A percentile compares a stretch with the other conserved stretches of the same genome.
These are phyloP conservation scores for Ophiostoma australiae DNA, from an alignment of 2,329 filamentous ascomycete genomes.

Conservation along the genomic window DNA sequence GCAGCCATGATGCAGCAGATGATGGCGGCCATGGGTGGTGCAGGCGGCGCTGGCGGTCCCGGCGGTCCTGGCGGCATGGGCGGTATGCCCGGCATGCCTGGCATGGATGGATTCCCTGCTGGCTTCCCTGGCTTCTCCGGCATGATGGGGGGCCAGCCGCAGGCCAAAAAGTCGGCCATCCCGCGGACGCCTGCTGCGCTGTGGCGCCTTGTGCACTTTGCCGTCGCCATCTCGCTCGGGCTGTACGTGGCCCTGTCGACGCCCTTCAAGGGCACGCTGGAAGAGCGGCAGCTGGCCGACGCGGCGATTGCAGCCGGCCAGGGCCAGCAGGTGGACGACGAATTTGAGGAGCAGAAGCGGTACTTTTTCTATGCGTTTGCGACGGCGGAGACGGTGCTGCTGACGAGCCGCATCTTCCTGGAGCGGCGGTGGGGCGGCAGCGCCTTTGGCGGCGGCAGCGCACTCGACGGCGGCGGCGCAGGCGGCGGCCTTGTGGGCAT, in stretches of 20 bases:
- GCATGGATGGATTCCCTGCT: constrained; percentile 27
- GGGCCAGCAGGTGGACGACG: constrained; percentile 16
- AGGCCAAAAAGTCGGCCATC: constrained; percentile 32
- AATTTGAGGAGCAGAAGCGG: constrained; percentile 24
- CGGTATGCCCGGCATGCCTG: constrained; percentile 18
- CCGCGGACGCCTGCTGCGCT: constrained; percentile 41
- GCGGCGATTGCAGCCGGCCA: constrained; percentile 31
- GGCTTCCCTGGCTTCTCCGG: constrained; percentile 41
- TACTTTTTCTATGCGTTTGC: constrained; percentile 75
- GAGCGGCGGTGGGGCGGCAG: constrained; percentile 47
- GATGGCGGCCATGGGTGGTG: constrained; percentile 50
- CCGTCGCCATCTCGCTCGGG: constrained; percentile 65
- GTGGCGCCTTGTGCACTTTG: constrained; percentile 69
- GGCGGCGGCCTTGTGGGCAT: constrained; percentile 60
- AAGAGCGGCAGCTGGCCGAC: constrained; percentile 48
- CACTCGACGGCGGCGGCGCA: constrained; percentile 38
- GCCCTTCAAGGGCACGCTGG: constrained; percentile 62
- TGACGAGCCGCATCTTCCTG: constrained; percentile 65
- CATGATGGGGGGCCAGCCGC: constrained; percentile 34
- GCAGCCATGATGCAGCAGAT: constrained; percentile 73
- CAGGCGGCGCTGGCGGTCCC: constrained; percentile 34
- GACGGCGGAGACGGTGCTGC: constrained; percentile 66
- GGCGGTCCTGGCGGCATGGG: constrained; percentile 17
- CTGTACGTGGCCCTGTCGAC: constrained; percentile 65
- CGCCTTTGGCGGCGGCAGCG: constrained; percentile 28